A percentile compares a stretch with the other conserved stretches of the same genome.
These are phyloP conservation scores for Capronia americana DNA, from an alignment of 2,329 filamentous ascomycete species.

Conservation along the genomic window DNA sequence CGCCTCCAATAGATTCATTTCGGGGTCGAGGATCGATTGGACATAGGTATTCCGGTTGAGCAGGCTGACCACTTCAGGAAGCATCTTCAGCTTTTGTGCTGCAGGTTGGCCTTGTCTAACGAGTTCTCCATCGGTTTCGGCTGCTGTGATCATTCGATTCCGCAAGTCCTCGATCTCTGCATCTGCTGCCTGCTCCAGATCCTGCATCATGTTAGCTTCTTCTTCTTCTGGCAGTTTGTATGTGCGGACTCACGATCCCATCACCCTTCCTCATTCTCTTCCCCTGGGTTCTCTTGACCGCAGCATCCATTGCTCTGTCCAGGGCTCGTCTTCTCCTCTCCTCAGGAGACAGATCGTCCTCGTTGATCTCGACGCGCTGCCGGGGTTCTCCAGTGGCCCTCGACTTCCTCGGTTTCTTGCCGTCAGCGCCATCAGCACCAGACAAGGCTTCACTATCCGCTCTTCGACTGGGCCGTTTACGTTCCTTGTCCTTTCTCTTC, in stretches of 20 bases:
- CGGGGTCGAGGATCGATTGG: conserved; percentile 86
- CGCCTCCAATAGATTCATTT: conserved; percentile 91
- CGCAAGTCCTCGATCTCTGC: conserved; percentile 88
- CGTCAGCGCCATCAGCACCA: conserved; percentile 60
- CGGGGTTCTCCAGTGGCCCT: conserved; percentile 57
- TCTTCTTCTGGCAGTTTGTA: conserved; percentile 29
- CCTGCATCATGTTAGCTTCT: conserved; percentile 57
- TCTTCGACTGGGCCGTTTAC: conserved; percentile 65
- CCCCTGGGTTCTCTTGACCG: conserved; percentile 79
- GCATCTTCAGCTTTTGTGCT: conserved; percentile 88
- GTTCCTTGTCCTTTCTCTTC: conserved; percentile 63
- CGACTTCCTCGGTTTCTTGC: conserved; percentile 59
- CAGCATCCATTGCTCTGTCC: conserved; percentile 85
- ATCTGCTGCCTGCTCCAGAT: conserved; percentile 88
- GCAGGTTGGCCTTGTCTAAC: conserved; percentile 81
- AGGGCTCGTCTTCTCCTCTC: conserved; percentile 77
- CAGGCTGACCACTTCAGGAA: conserved; percentile 86
- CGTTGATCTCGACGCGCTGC: conserved; percentile 68
- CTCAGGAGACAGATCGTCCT: conserved; percentile 77
- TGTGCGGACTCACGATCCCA: conserved; percentile 65
- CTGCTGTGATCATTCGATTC: conserved; percentile 87
- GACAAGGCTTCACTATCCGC: conserved; percentile 59
- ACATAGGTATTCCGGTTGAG: conserved; percentile 85
- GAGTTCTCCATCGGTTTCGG: conserved; percentile 81
- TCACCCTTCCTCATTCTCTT: conserved; percentile 80